These are phyloP conservation scores for sunflower (Helianthus annuus) DNA, from an alignment of 129 eudicot genomes.

Conservation along the genomic window DNA sequence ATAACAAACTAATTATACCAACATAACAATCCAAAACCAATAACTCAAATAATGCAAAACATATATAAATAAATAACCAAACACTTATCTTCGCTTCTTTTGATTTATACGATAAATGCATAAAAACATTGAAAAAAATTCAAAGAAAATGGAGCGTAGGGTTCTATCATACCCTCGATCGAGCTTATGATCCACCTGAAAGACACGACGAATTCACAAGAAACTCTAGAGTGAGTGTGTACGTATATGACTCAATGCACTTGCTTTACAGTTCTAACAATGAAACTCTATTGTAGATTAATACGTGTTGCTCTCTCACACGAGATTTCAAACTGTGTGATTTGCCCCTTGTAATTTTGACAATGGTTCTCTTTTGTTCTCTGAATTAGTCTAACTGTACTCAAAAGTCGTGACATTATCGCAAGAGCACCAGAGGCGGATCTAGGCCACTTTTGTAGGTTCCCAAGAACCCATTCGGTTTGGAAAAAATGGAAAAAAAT, in stretches of 20 bases:
- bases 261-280: background rate
- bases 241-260: slow-evolving; percentile 3
- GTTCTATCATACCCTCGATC: background rate
- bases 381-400: no score
- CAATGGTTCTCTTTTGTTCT: no score
- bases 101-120: background rate
- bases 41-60: no score
- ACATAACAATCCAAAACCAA: no score
- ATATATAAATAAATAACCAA: no score
- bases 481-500: no score
- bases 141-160: background rate
- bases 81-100: no score
- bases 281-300: background rate
- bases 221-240: background rate
- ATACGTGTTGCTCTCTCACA: background rate
- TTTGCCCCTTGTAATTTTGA: background rate
- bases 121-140: background rate
- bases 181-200: slow-evolving; percentile 2
- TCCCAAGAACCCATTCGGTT: no score
- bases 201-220: background rate
- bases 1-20: no score
- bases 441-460: no score
- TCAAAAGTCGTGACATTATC: no score
- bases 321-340: background rate
- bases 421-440: no score